These are phyloP conservation scores for Sarocladiaceae sp. DNA, from an alignment of 2,329 filamentous ascomycete genomes.

Conservation along the genomic window DNA sequence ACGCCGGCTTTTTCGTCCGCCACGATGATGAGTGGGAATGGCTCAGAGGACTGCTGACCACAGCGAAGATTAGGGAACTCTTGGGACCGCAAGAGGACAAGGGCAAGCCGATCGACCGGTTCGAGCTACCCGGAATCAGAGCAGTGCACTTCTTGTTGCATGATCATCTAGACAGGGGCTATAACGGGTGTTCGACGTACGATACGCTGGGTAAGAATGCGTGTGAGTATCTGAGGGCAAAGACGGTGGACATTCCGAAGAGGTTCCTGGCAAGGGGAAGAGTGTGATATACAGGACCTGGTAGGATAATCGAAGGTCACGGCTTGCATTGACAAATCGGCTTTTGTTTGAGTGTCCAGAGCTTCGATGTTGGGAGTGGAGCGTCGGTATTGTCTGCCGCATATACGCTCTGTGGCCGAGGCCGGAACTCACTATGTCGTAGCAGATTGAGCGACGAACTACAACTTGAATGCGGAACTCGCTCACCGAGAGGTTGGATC, in stretches of 20 bases:
- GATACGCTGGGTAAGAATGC: conserved; percentile 27
- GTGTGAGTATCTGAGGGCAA: conserved; percentile 22
- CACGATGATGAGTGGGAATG: conserved; percentile 35
- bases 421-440: too few species aligned
- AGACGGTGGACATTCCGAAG: conserved; percentile 21
- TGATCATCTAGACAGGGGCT: conserved; percentile 37
- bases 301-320: too few species aligned
- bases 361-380: too few species aligned
- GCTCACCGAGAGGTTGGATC: too few species aligned
- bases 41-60: conserved; percentile 32
- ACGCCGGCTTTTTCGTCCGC: conserved; percentile 36
- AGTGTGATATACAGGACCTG: too few species aligned
- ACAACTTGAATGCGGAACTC: too few species aligned
- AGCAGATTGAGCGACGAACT: too few species aligned
- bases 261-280: conserved; percentile 16
- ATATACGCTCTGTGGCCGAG: too few species aligned
- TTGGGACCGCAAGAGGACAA: conserved; percentile 27
- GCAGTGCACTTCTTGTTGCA: conserved; percentile 34
- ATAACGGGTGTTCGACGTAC: conserved; percentile 20
- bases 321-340: too few species aligned
- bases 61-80: conserved; percentile 26
- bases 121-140: conserved; percentile 31
- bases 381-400: too few species aligned
- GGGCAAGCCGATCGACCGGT: conserved; percentile 32
- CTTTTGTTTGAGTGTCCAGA: too few species aligned